phyloP scores from a whole-genome alignment of 202 grass and related monocot species.

The Schoenoplectus tabernaemontani region DNA sequence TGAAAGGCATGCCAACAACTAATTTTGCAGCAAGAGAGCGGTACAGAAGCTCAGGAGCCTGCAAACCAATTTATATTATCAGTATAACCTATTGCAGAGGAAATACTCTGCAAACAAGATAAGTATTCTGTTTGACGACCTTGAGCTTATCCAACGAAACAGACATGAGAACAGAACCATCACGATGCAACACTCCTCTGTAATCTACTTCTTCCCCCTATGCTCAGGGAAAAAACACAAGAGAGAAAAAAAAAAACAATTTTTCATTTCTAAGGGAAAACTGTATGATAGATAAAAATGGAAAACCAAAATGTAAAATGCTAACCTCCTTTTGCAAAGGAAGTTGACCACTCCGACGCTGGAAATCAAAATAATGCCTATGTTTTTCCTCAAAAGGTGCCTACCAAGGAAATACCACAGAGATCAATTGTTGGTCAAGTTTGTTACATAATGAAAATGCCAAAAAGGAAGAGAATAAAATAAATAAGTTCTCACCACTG shows the following conservation, averaged over 20 bases:
- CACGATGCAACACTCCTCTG: conserved; percentile 93
- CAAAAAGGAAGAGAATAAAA: neutral
- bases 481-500: conserved; percentile 47
- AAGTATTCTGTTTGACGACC: conserved; percentile 20
- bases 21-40: conserved; percentile 83
- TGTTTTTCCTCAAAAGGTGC: conserved; percentile 91
- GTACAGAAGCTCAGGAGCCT: conserved; percentile 87
- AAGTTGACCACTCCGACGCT: conserved; percentile 86
- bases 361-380: conserved; percentile 92
- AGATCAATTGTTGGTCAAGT: conserved; percentile 19
- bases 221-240: neutral
- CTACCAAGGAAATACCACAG: conserved; percentile 33
- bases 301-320: conserved; percentile 6
- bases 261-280: neutral
- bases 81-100: conserved; percentile 11
- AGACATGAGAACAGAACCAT: conserved; percentile 98
- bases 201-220: conserved; percentile 96
- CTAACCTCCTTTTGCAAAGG: conserved; percentile 96
- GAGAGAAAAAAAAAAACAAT: neutral
- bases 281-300: neutral
- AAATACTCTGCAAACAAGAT: neutral
- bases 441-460: conserved; percentile 2
- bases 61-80: conserved; percentile 24
- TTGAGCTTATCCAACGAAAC: conserved; percentile 84
- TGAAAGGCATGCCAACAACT: conserved; percentile 98